phyloP scores from a whole-genome alignment of 441 rosid genomes.

The Gossypium davidsonii region DNA sequence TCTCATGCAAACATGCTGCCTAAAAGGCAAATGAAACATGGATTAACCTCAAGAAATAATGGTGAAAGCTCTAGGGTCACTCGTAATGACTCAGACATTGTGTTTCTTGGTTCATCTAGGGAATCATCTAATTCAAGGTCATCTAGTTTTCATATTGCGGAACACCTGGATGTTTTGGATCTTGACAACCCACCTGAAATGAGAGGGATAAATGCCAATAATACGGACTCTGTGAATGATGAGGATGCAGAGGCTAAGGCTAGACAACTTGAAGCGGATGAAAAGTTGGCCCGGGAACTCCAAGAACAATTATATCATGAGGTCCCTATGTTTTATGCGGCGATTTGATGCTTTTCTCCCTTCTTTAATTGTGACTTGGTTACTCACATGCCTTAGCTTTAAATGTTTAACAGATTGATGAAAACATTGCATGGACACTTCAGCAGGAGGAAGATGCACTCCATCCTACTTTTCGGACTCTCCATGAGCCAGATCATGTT shows the following conservation, averaged over 20 bases:
- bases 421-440: constrained; percentile 48
- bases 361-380: background rate
- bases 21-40: constrained; percentile 43
- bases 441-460: constrained; percentile 52
- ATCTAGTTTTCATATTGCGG: constrained; percentile 31
- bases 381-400: constrained; percentile 17
- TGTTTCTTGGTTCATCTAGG: constrained; percentile 47
- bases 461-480: constrained; percentile 25
- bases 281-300: constrained; percentile 76
- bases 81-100: constrained; percentile 37
- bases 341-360: constrained; percentile 30
- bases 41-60: constrained; percentile 29
- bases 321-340: constrained; percentile 29
- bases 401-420: constrained; percentile 46
- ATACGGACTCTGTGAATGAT: constrained; percentile 25
- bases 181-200: constrained; percentile 41
- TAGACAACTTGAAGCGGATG: constrained; percentile 88
- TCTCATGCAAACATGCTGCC: constrained; percentile 20
- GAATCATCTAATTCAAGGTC: constrained; percentile 58
- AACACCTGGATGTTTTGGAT: constrained; percentile 31
- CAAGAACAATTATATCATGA: constrained; percentile 86
- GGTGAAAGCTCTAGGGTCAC: constrained; percentile 31
- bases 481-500: constrained; percentile 30
- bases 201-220: constrained; percentile 21
- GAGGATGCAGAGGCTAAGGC: constrained; percentile 46